phyloP scores from a whole-genome alignment of 2,329 filamentous ascomycete species.

The Colletotrichum sp. region DNA sequence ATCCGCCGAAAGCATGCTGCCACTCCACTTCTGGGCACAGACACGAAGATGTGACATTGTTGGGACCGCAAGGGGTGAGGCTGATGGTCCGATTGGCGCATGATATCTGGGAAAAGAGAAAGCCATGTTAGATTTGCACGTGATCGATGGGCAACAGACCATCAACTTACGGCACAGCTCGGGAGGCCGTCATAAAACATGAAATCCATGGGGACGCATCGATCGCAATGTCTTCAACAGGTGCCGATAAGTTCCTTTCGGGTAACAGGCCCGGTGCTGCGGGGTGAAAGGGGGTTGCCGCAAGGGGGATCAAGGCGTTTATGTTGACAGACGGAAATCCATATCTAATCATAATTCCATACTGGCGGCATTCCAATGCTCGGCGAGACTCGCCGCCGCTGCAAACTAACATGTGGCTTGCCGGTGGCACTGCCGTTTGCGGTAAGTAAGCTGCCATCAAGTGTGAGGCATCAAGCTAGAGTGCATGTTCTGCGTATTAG shows the following conservation, averaged over 20 bases:
- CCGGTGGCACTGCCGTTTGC: neutral
- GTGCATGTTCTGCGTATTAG: neutral
- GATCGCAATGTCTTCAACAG: neutral
- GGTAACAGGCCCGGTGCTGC: neutral
- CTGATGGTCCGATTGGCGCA: neutral
- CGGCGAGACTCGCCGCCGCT: neutral
- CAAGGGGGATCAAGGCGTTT: neutral
- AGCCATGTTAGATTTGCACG: neutral
- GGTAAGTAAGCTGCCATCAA: neutral
- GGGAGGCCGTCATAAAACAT: neutral
- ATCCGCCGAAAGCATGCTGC: neutral
- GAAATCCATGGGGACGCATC: neutral
- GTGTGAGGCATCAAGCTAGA: neutral
- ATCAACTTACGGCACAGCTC: neutral
- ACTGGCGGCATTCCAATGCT: neutral
- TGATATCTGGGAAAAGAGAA: neutral
- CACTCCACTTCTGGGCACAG: neutral
- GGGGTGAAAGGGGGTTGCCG: neutral
- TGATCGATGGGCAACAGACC: neutral
- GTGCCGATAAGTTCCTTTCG: neutral
- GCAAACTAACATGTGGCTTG: neutral
- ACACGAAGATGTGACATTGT: neutral
- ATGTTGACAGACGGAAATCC: neutral
- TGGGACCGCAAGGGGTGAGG: neutral
- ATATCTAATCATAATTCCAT: neutral